Conservation (phyloP, 768 basidiomycete species). For the Suillus decipiens region DNA sequence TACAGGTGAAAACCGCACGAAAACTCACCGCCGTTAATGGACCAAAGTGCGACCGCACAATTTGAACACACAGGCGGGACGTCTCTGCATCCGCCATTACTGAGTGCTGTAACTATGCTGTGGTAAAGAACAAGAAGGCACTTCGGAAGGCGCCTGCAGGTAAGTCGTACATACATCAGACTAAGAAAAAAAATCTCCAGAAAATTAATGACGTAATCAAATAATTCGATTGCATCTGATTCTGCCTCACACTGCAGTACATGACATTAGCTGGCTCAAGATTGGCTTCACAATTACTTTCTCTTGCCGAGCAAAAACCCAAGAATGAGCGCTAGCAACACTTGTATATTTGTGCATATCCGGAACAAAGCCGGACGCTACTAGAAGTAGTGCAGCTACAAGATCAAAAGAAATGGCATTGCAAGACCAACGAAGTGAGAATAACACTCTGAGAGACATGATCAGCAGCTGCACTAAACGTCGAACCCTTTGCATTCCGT, state of each 20-base stretch:
- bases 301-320: not conserved
- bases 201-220: not conserved
- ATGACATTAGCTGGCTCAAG: too few species aligned
- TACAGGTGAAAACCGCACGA: not conserved
- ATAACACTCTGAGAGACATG: too few species aligned
- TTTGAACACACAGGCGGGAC: slow-evolving; percentile 58
- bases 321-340: not conserved
- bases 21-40: slow-evolving; percentile 60
- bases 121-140: not conserved
- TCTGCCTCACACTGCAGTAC: too few species aligned
- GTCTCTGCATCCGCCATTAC: slow-evolving; percentile 68
- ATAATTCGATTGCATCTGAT: not conserved
- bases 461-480: not conserved
- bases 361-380: not conserved
- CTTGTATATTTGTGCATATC: not conserved
- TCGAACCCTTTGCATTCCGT: not conserved
- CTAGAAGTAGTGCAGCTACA: not conserved
- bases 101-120: not conserved
- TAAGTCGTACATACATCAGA: not conserved
- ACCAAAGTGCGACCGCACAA: slow-evolving; percentile 68
- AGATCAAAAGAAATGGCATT: not conserved
- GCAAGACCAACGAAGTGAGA: not conserved
- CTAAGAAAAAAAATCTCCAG: not conserved
- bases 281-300: not conserved
- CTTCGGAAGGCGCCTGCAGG: not conserved